Percentiles rank a stretch among this genome's conserved stretches.
These are phyloP conservation scores for Psidium friedrichsthalianum DNA, from an alignment of 345 rosid genomes.

Conservation along the genomic window DNA sequence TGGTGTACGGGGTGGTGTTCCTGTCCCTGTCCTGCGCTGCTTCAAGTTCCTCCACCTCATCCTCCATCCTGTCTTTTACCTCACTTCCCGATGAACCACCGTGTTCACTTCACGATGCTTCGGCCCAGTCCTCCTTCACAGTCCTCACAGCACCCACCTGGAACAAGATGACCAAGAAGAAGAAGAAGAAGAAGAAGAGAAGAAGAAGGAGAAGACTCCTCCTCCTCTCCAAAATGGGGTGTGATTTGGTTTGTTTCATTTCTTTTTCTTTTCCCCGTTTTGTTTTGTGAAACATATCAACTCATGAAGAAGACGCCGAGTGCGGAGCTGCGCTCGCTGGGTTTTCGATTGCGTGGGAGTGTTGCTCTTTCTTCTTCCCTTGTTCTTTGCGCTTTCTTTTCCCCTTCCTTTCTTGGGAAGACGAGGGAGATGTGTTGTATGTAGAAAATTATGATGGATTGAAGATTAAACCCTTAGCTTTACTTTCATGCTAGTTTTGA, in stretches of 20 bases:
- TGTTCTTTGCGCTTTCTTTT: too few species aligned
- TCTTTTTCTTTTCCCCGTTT: neutral
- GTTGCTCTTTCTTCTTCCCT: too few species aligned
- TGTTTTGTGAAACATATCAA: too few species aligned
- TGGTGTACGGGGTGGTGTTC: slow-evolving; percentile 34
- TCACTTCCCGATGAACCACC: slow-evolving; percentile 12
- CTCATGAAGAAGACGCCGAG: neutral
- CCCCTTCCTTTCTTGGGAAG: too few species aligned
- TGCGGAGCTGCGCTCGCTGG: neutral
- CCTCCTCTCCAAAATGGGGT: neutral
- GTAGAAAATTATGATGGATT: too few species aligned
- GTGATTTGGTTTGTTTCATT: neutral
- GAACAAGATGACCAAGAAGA: neutral
- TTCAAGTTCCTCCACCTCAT: slow-evolving; percentile 48
- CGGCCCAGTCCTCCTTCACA: neutral
- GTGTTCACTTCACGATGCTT: neutral
- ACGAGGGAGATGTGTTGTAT: too few species aligned
- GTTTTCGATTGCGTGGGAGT: neutral
- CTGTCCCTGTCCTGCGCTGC: slow-evolving; percentile 44
- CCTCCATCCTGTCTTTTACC: slow-evolving; percentile 38
- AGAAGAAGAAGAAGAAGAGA: neutral
- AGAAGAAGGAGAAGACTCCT: neutral
- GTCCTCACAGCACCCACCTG: neutral
- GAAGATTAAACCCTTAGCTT: too few species aligned
- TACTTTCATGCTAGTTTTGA: too few species aligned